A percentile compares a stretch with the other conserved stretches of the same genome.
Evolutionary conservation across 1,284 basidiomycete genomes (phyloP).

Genomic region (Heimioporus retisporus): DNA sequence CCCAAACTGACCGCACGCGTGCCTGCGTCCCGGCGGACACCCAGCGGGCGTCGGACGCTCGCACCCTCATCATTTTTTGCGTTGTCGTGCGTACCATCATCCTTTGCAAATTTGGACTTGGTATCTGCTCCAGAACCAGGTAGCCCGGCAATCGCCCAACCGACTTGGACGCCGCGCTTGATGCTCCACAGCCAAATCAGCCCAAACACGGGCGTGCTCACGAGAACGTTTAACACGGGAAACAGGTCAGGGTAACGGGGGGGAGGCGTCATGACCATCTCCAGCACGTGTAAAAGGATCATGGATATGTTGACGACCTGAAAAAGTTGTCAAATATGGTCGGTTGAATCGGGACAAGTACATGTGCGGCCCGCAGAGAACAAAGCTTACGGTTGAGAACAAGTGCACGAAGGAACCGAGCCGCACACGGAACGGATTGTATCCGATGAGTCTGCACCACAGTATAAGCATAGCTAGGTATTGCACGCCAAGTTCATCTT

Average conservation of each 20-base stretch:
- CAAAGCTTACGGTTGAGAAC: constrained; percentile 65
- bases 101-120: constrained; percentile 3
- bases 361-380: neutral
- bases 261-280: constrained; percentile 71
- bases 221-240: constrained; percentile 87
- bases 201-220: constrained; percentile 83
- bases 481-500: constrained; percentile 83
- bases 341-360: constrained; percentile 8
- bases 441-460: constrained; percentile 90
- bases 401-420: constrained; percentile 60
- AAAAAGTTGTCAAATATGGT: neutral
- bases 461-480: constrained; percentile 73
- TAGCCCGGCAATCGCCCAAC: constrained; percentile 68
- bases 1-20: constrained; percentile 40
- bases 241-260: constrained; percentile 88
- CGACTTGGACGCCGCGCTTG: constrained; percentile 72
- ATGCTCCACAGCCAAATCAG: constrained; percentile 84
- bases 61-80: constrained; percentile 7
- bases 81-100: constrained; percentile 12
- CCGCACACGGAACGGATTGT: constrained; percentile 65
- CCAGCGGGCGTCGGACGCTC: neutral
- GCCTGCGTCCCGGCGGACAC: constrained; percentile 27
- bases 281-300: constrained; percentile 69
- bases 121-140: constrained; percentile 27
- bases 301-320: constrained; percentile 73